A percentile compares a stretch with the other conserved stretches of the same genome.
phyloP scores from a whole-genome alignment of 352 stramenopile species.

The Globisporangium ultimum region DNA sequence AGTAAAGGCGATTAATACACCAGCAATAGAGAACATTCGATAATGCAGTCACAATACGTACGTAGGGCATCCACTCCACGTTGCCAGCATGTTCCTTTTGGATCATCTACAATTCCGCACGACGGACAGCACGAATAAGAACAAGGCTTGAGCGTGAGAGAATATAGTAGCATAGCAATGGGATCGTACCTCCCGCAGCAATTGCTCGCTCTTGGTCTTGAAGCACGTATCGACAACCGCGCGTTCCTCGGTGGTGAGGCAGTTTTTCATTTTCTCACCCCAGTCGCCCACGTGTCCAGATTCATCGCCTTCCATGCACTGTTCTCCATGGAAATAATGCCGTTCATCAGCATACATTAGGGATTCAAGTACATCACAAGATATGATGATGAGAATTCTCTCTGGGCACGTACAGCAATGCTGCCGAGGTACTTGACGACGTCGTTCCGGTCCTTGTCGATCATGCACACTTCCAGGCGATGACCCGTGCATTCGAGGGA shows the following conservation, averaged over 20 bases:
- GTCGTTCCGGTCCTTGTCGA: slow-evolving; percentile 70
- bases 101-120: slow-evolving; percentile 45
- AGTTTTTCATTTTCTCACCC: slow-evolving; percentile 68
- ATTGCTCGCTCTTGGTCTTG: slow-evolving; percentile 42
- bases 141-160: too few relatives aligned
- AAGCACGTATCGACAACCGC: slow-evolving; percentile 56
- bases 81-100: slow-evolving; percentile 38
- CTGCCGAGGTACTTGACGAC: slow-evolving; percentile 73
- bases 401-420: slow-evolving; percentile 46
- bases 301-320: slow-evolving; percentile 80
- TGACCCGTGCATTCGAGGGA: slow-evolving; percentile 72
- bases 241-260: slow-evolving; percentile 58
- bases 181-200: slow-evolving; percentile 41
- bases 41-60: slow-evolving; percentile 19
- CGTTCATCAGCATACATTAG: neutral
- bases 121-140: neutral
- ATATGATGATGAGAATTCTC: too few relatives aligned
- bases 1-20: too few relatives aligned
- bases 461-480: slow-evolving; percentile 63
- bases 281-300: slow-evolving; percentile 68
- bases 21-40: neutral
- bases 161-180: too few relatives aligned
- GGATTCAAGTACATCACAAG: neutral
- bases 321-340: neutral
- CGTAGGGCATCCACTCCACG: slow-evolving; percentile 76